Conservation (phyloP, 257 asterid species). For the Gynochthodes officinalis region DNA sequence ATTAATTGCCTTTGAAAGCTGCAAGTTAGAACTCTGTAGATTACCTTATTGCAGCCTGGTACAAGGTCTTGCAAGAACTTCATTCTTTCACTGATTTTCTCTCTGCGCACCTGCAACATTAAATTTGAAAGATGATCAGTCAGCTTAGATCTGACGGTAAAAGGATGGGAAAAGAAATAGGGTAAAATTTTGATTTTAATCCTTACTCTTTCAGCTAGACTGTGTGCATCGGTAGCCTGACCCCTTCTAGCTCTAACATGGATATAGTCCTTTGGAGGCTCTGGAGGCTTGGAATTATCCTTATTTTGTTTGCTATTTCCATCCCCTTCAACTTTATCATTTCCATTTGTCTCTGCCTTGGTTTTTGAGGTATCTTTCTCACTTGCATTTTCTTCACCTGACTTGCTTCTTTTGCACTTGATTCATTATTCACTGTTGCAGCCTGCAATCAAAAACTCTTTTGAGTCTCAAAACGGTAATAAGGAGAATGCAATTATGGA, state of each 20-base stretch:
- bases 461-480: background rate
- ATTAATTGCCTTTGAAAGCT: background rate
- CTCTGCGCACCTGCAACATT: slow-evolving; percentile 65
- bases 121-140: background rate
- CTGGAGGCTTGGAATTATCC: slow-evolving; percentile 37
- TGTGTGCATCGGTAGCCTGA: slow-evolving; percentile 93
- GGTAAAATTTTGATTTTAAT: background rate
- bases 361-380: slow-evolving; percentile 30
- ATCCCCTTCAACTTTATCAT: slow-evolving; percentile 17
- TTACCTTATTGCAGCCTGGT: slow-evolving; percentile 93
- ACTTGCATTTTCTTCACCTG: slow-evolving; percentile 26
- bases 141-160: background rate
- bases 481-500: background rate
- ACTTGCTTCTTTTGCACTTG: slow-evolving; percentile 54
- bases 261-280: slow-evolving; percentile 78
- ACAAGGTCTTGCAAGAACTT: slow-evolving; percentile 86
- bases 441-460: slow-evolving; percentile 33
- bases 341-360: slow-evolving; percentile 23
- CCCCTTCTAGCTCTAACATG: slow-evolving; percentile 98
- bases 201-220: slow-evolving; percentile 90
- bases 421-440: slow-evolving; percentile 50
- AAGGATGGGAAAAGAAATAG: background rate
- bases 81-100: slow-evolving; percentile 92
- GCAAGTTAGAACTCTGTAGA: background rate
- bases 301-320: slow-evolving; percentile 26